phyloP scores from a whole-genome alignment of 2,329 filamentous ascomycete genomes.

The Penicillium sp. region DNA sequence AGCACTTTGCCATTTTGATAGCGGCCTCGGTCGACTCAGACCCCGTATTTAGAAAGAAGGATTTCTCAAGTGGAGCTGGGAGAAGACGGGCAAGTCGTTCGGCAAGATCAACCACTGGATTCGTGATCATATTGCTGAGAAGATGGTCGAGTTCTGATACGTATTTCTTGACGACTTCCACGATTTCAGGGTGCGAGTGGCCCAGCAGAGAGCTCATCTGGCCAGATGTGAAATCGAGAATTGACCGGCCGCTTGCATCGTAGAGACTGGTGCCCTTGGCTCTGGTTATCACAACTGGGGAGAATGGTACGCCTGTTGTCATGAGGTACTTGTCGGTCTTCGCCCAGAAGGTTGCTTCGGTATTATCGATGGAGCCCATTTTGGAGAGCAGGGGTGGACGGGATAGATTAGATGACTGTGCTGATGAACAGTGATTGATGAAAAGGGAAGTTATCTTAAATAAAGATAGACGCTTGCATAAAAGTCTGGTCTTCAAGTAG shows the following conservation, averaged over 20 bases:
- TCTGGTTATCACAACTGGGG: slow-evolving; percentile 49
- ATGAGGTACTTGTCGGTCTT: slow-evolving; percentile 49
- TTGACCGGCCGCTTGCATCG: slow-evolving; percentile 37
- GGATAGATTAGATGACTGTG: neutral
- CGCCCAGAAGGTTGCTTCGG: slow-evolving; percentile 34
- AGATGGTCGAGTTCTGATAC: slow-evolving; percentile 61
- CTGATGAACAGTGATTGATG: neutral
- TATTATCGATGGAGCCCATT: slow-evolving; percentile 15
- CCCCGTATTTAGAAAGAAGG: slow-evolving; percentile 63
- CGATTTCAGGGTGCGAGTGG: slow-evolving; percentile 63
- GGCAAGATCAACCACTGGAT: slow-evolving; percentile 61
- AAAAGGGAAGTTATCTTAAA: neutral
- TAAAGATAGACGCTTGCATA: neutral
- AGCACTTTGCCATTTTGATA: slow-evolving; percentile 67
- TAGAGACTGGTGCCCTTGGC: slow-evolving; percentile 54
- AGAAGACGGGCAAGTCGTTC: slow-evolving; percentile 57
- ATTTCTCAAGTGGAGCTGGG: slow-evolving; percentile 52
- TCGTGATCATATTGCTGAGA: slow-evolving; percentile 62
- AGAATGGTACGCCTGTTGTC: slow-evolving; percentile 45
- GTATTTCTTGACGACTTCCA: slow-evolving; percentile 56
- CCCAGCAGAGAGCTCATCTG: slow-evolving; percentile 65
- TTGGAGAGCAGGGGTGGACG: neutral
- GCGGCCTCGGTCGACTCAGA: slow-evolving; percentile 65
- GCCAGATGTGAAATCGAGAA: slow-evolving; percentile 65
- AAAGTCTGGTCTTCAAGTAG: neutral